Base-by-base conservation (phyloP, 2,329 filamentous ascomycete genomes). In the Fusarium armeniacum region DNA sequence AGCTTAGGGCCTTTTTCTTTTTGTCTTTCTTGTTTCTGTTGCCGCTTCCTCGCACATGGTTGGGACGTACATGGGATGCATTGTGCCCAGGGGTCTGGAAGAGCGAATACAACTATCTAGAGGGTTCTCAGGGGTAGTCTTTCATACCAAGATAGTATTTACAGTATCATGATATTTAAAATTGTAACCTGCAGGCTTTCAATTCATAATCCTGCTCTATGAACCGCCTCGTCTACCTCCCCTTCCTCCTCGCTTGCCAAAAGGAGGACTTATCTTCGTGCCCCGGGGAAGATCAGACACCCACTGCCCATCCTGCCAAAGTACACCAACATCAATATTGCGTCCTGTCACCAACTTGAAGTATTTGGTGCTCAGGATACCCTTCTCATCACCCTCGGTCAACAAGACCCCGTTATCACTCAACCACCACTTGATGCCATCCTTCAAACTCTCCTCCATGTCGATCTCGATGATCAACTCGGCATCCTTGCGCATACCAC, bases 391-490 rank as follows among this genome's bases (percentile, higher is more conserved):
- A 54, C 81, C 88, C 73, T 88, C 87, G 4, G 87, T 90, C 69
- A 95, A 80, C 66, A 94, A 85, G 11, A 95, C 92, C 3, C 88
- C 91, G 76, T 95, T 95, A 72, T 92, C 91, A 76, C 91, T 93
- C 65, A 88, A 78, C 89, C 92, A 97, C 87, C 94, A 97, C 75
- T 84, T 83, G 68, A 93, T 84, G 7, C 81, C 85, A 56, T 87
- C 89, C 43, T 81, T 81, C 73, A 97, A 76, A 72, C 93, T 90
- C 74, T 83, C 83, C 78, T 83, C 81, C 30, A 97, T 80, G 79
- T 97, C 89, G 59, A 97, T 82, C 79, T 93, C 93, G 30, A 98
- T 86, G 67, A 97, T 76, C 41, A 97, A 81, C 80, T 96, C 91
- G 8, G 92, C 91, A 77, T 89, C 93, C 70, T 75, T 84, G 24